Conservation (phyloP, 768 basidiomycete species). For the Pluteus cervinus region DNA sequence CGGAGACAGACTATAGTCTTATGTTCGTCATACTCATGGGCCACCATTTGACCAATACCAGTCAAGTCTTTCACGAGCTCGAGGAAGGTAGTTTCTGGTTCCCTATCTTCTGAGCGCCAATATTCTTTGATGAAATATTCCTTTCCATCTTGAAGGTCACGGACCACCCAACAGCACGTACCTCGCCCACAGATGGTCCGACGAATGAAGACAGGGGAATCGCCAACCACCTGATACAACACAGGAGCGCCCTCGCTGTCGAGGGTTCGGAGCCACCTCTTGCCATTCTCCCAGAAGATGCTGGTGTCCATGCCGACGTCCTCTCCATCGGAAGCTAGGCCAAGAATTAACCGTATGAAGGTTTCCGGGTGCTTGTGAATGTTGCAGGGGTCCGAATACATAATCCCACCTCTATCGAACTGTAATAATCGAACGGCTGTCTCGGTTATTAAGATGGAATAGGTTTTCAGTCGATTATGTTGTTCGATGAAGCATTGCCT, state of each 20-base stretch:
- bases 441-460: conserved; percentile 12
- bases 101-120: conserved; percentile 10
- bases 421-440: conserved; percentile 6
- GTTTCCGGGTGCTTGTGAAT: conserved; percentile 11
- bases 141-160: not conserved
- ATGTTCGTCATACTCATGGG: conserved; percentile 2
- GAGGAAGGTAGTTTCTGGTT: conserved; percentile 9
- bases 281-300: conserved; percentile 12
- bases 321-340: conserved; percentile 12
- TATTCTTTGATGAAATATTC: conserved; percentile 15
- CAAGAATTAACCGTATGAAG: conserved; percentile 16
- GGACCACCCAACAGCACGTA: conserved; percentile 15
- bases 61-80: conserved; percentile 6
- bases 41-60: conserved; percentile 14
- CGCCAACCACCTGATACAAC: not conserved
- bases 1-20: conserved; percentile 5
- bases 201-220: conserved; percentile 9
- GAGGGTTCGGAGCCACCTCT: conserved; percentile 5
- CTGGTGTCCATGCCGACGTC: conserved; percentile 16
- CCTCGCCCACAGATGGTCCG: conserved; percentile 15
- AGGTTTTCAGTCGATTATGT: conserved; percentile 14
- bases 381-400: conserved; percentile 8
- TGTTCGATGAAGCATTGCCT: conserved; percentile 16
- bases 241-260: not conserved
- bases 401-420: conserved; percentile 16